Evolutionary conservation across 805 yeast species (phyloP).

Genomic region (Candida sakaeoensis): DNA sequence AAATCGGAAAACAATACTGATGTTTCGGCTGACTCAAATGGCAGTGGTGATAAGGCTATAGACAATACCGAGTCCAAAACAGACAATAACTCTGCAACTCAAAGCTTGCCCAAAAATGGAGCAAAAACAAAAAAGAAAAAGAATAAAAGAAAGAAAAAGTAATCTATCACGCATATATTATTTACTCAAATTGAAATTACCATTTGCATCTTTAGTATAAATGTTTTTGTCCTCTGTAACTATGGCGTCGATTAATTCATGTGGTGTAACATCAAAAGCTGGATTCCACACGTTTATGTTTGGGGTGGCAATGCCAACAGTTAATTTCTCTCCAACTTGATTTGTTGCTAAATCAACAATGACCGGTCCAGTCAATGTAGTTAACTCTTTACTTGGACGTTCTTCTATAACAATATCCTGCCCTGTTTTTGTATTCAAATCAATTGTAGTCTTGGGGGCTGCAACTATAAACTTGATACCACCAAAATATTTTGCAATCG

Average conservation of each 20-base stretch:
- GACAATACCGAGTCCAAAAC: neutral
- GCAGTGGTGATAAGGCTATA: no score
- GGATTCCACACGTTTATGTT: conserved; percentile 93
- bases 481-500: conserved; percentile 55
- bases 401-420: conserved; percentile 80
- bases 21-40: no score
- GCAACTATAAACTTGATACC: conserved; percentile 82
- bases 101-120: neutral
- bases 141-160: conserved; percentile 13
- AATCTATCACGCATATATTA: conserved; percentile 7
- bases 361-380: conserved; percentile 62
- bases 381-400: conserved; percentile 77
- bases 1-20: neutral
- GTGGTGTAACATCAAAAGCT: conserved; percentile 91
- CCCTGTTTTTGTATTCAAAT: conserved; percentile 61
- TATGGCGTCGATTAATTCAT: conserved; percentile 76
- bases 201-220: conserved; percentile 43
- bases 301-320: conserved; percentile 80
- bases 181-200: conserved; percentile 44
- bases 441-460: conserved; percentile 92
- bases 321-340: conserved; percentile 33
- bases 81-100: neutral
- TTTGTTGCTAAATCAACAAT: conserved; percentile 19
- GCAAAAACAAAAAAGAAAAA: conserved; percentile 12
- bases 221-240: conserved; percentile 75